Evolutionary conservation across 352 stramenopile genomes (phyloP), one percentile per base, ranked within the genome.

Genomic region (Globisporangium cylindrosporum): DNA sequence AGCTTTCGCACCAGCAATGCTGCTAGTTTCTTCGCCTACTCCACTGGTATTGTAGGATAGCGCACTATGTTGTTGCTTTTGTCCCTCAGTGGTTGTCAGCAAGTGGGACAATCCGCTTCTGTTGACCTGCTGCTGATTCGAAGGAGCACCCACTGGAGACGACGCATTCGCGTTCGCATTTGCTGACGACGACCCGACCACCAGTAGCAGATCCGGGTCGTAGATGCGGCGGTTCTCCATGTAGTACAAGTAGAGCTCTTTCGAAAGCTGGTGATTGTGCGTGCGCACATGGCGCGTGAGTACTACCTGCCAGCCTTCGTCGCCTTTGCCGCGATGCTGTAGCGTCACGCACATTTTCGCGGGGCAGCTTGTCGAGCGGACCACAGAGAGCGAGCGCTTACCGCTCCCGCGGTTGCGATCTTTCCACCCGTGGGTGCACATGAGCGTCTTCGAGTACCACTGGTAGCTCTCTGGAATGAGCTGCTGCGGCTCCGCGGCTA

Each of bases 371-470:
- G 85, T 93, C 10, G 82, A 91, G 1, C 85, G 78, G 18, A 90
- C 79, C 2, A 84, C 80, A 2, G 80, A 77, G 10, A 81, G 78
- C 3, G 79, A 74, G n/a, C 85, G 83, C 69, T 93, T 93, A 0
- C 85, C 83, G 29, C 68, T 88, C 7, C 83, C 80, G 24, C 85
- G 81, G 48, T 87, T 75, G 8, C 85, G 81, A 49, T 88, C 74
- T 67, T 92, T 92, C 85, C 85, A 93, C 6, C 85, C 85, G 68
- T 93, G 85, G 6, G 85, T 93, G 59, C 85, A 93, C 73, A 89
- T 89, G 41, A 93, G 75, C 36, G 85, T 91, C 75, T 93, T 93
- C 54, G 85, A 93, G 62, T 93, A 93, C 85, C 85, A 93, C 56
- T 80, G 77, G 66, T 76, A 88, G 36, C 70, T 75, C 63, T 86